These are phyloP conservation scores for Excoecaria cochinchinensis DNA, from an alignment of 345 rosid genomes.

Conservation along the genomic window DNA sequence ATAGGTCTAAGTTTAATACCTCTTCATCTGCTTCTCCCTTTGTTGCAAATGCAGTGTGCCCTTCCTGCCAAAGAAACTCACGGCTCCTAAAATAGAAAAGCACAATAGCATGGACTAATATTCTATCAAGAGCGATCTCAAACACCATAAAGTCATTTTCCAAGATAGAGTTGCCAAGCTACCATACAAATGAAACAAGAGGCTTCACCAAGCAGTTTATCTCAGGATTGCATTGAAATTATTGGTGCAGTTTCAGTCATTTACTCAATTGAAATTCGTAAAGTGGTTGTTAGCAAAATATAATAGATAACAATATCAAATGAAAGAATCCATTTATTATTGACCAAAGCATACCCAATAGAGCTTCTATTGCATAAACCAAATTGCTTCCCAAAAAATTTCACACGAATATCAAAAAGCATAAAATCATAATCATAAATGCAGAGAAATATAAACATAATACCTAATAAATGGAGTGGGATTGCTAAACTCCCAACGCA, in stretches of 20 bases:
- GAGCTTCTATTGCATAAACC: neutral
- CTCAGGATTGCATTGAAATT: neutral
- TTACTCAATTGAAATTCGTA: neutral
- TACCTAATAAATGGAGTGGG: slow-evolving; percentile 99
- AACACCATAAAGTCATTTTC: neutral
- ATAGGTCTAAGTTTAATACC: slow-evolving; percentile 40
- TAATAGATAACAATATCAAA: neutral
- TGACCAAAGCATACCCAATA: neutral
- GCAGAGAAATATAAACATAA: neutral
- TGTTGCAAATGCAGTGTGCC: slow-evolving; percentile 94
- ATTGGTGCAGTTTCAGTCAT: neutral
- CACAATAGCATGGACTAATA: neutral
- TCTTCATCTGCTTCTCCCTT: slow-evolving; percentile 84
- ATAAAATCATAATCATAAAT: neutral
- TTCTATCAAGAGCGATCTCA: neutral
- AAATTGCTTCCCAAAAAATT: neutral
- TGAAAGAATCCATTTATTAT: neutral
- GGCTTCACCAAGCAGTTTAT: neutral
- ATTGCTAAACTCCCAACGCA: slow-evolving; percentile 98
- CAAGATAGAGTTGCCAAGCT: neutral
- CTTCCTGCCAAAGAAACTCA: slow-evolving; percentile 99
- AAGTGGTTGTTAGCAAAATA: neutral
- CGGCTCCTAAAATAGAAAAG: slow-evolving; percentile 62
- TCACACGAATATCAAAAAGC: neutral
- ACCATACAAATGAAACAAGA: slow-evolving; percentile 1